These are phyloP conservation scores for Xylaria scruposa DNA, from an alignment of 495 filamentous ascomycete species.

Conservation along the genomic window DNA sequence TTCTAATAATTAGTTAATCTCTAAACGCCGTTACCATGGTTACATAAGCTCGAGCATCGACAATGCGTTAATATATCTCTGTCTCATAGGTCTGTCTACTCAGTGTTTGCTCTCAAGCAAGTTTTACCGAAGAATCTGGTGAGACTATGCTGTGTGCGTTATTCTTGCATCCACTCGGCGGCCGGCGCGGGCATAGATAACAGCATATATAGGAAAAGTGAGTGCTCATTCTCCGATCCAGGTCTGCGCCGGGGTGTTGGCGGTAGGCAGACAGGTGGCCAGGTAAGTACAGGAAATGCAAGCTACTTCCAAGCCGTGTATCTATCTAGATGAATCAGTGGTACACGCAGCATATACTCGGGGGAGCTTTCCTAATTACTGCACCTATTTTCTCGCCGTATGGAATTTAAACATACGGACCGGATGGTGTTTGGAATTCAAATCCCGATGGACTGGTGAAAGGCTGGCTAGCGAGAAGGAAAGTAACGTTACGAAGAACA, in stretches of 20 bases:
- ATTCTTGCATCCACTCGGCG: constrained; percentile 5
- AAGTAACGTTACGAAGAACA: constrained; percentile 19
- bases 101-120: background rate
- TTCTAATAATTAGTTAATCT: background rate
- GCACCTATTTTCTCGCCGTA: constrained; percentile 2
- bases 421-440: background rate
- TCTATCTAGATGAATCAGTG: constrained; percentile 1
- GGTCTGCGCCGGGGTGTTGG: background rate
- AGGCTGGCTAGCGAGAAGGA: background rate
- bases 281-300: background rate
- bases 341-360: constrained; percentile 2
- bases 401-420: background rate
- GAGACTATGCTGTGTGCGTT: constrained; percentile 8
- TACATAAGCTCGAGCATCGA: background rate
- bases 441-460: constrained; percentile 8
- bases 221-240: constrained; percentile 13
- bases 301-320: background rate
- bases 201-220: constrained; percentile 5
- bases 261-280: background rate
- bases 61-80: background rate
- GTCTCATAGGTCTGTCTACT: background rate
- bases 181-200: constrained; percentile 19
- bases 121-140: constrained; percentile 1
- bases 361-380: background rate
- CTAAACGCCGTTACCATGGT: background rate